A percentile compares a stretch with the other conserved stretches of the same genome.
Conservation (phyloP, 768 basidiomycete genomes). For the Trametes maxima region DNA sequence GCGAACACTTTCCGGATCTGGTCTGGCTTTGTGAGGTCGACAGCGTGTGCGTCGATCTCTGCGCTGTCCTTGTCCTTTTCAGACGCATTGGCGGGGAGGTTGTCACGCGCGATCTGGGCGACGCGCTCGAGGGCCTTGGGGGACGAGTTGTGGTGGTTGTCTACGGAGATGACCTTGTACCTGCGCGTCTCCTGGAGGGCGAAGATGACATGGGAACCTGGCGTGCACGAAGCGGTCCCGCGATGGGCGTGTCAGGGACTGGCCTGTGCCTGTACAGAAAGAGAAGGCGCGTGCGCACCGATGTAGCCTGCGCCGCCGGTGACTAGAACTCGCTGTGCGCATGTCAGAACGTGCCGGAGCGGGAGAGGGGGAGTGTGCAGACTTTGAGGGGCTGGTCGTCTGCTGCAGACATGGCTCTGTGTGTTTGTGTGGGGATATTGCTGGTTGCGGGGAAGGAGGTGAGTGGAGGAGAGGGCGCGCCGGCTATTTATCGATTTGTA, state of each 20-base stretch:
- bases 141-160: conserved; percentile 94
- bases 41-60: conserved; percentile 66
- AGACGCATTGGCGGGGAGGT: conserved; percentile 66
- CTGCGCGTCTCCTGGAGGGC: conserved; percentile 81
- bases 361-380: background rate
- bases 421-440: background rate
- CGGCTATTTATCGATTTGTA: conserved; percentile 17
- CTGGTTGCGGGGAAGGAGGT: background rate
- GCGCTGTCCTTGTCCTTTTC: conserved; percentile 71
- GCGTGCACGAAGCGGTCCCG: conserved; percentile 15
- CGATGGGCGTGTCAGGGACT: conserved; percentile 20
- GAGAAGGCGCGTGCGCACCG: conserved; percentile 46
- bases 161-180: conserved; percentile 92
- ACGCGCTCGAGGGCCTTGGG: conserved; percentile 75
- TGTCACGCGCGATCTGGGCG: conserved; percentile 74
- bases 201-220: conserved; percentile 94
- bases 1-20: conserved; percentile 81
- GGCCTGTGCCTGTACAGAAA: conserved; percentile 18
- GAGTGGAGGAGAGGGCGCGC: conserved; percentile 15
- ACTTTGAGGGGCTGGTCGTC: conserved; percentile 24
- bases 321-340: conserved; percentile 60
- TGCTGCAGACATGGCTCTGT: conserved; percentile 15
- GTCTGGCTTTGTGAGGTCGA: conserved; percentile 74
- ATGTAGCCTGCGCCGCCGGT: conserved; percentile 91
- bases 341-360: conserved; percentile 3